Percentiles rank a stretch among this genome's conserved stretches.
These are phyloP conservation scores for Mitragyna speciosa DNA, from an alignment of 257 asterid species.

Conservation along the genomic window DNA sequence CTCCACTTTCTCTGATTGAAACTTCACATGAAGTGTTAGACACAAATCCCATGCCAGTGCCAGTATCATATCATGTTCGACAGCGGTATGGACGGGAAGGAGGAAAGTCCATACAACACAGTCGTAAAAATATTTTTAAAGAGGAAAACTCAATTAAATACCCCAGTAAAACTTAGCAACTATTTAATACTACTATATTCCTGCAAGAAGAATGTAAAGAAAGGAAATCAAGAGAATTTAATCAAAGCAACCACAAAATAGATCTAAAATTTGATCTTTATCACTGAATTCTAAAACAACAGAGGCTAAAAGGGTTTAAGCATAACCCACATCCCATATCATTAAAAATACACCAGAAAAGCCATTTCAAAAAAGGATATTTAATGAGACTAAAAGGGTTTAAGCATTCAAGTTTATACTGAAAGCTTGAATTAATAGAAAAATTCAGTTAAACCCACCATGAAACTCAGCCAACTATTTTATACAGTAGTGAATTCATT, in stretches of 20 bases:
- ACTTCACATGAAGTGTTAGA: too few relatives aligned
- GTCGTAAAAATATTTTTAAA: too few relatives aligned
- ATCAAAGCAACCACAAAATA: not conserved
- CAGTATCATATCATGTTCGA: too few relatives aligned
- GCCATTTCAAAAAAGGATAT: not conserved
- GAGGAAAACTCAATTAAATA: not conserved
- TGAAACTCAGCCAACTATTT: not conserved
- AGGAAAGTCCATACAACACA: too few relatives aligned
- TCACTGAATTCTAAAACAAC: not conserved
- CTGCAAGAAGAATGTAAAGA: not conserved
- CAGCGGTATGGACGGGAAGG: too few relatives aligned
- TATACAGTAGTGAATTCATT: not conserved
- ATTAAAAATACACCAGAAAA: not conserved
- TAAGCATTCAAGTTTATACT: not conserved
- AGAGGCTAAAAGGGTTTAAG: not conserved
- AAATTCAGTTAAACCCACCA: not conserved
- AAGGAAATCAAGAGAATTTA: not conserved
- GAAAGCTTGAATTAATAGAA: not conserved
- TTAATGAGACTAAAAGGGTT: not conserved
- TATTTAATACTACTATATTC: not conserved
- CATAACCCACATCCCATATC: constrained; percentile 2
- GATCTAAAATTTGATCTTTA: not conserved
- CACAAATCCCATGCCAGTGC: too few relatives aligned
- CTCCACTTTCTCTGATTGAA: too few relatives aligned
- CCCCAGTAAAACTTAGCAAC: not conserved